These are phyloP conservation scores for Nepenthes gracilis DNA, from an alignment of 148 eudicot species.

Conservation along the genomic window DNA sequence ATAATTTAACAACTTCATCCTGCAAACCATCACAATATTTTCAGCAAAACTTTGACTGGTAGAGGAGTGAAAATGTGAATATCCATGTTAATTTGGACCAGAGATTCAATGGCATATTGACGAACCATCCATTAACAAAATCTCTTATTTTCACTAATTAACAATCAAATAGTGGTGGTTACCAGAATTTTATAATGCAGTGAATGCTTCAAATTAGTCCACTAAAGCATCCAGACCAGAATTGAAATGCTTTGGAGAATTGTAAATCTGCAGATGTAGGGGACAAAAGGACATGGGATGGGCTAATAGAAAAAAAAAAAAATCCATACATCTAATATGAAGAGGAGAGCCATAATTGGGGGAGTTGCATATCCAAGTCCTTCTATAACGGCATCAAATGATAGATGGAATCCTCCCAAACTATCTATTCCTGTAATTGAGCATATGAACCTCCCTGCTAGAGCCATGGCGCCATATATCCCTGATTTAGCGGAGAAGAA, in stretches of 20 bases:
- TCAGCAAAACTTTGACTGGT: neutral
- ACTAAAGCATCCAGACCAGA: too few species aligned
- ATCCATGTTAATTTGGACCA: neutral
- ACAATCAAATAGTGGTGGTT: too few species aligned
- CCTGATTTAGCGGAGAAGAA: constrained; percentile 31
- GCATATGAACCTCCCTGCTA: constrained; percentile 86
- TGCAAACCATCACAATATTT: constrained; percentile 14
- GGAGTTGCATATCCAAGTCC: constrained; percentile 98
- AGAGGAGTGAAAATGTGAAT: neutral
- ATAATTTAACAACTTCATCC: constrained; percentile 98
- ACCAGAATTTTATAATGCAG: neutral
- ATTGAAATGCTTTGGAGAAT: too few species aligned
- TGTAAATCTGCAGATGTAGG: too few species aligned
- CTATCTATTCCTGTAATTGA: constrained; percentile 61
- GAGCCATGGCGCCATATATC: constrained; percentile 90
- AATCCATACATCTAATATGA: constrained; percentile 71
- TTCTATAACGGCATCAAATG: constrained; percentile 67
- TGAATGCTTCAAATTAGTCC: neutral
- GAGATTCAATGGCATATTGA: neutral
- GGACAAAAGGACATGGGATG: too few species aligned
- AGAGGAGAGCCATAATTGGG: constrained; percentile 96
- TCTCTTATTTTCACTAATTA: too few species aligned
- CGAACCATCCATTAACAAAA: too few species aligned
- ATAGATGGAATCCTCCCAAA: constrained; percentile 62
- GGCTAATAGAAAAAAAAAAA: neutral